Evolutionary conservation across 2,329 filamentous ascomycete species (phyloP).

Genomic region (Venturia nashicola): DNA sequence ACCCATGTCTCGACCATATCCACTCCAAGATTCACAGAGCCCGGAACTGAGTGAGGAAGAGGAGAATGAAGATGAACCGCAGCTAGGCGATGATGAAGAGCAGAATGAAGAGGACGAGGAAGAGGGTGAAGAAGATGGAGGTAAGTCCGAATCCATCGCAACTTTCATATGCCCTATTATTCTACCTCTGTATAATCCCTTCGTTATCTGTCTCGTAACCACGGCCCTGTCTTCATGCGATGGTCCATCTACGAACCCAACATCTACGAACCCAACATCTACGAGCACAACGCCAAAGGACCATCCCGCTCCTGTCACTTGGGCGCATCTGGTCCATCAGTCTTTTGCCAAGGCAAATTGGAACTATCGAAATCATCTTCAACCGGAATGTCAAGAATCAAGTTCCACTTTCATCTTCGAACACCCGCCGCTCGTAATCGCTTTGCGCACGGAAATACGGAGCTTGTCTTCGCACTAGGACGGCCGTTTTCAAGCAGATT

Average conservation of each 20-base stretch:
- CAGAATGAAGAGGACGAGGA: slow-evolving; percentile 19
- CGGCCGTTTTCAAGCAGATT: neutral
- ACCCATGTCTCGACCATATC: neutral
- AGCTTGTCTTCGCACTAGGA: neutral
- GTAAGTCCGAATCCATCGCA: slow-evolving; percentile 31
- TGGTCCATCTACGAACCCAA: neutral
- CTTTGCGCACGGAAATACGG: neutral
- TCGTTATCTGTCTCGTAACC: neutral
- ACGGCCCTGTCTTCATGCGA: neutral
- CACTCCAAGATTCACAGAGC: neutral
- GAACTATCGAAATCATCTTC: neutral
- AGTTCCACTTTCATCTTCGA: neutral
- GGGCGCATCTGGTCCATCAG: neutral
- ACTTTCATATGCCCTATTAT: neutral
- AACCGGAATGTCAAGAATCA: neutral
- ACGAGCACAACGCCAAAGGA: neutral
- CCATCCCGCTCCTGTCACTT: neutral
- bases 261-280: neutral
- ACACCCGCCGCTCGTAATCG: neutral
- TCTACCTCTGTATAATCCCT: too few relatives aligned
- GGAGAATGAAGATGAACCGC: neutral
- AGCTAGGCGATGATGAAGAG: slow-evolving; percentile 12
- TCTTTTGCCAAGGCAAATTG: neutral
- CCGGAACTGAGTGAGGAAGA: slow-evolving; percentile 3
- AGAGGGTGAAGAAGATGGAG: slow-evolving; percentile 41